phyloP scores from a whole-genome alignment of 495 filamentous ascomycete genomes.

The Penicillium egyptiacum region DNA sequence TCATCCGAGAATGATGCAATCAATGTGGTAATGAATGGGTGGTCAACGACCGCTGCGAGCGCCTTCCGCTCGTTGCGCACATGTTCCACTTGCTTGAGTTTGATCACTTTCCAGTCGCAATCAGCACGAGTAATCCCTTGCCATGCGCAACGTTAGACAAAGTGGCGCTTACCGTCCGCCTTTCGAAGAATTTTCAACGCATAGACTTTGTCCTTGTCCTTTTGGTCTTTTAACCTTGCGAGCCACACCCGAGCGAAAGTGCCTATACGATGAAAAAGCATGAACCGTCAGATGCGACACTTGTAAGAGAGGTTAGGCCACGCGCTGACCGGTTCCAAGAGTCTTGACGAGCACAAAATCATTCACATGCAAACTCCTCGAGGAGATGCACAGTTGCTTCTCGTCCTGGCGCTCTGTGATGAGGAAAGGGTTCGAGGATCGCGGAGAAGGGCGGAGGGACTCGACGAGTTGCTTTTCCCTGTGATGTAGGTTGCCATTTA shows the following conservation, averaged over 20 bases:
- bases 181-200: slow-evolving; percentile 94
- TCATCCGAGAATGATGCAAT: slow-evolving; percentile 86
- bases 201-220: slow-evolving; percentile 71
- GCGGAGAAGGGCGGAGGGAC: slow-evolving; percentile 44
- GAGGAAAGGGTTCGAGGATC: slow-evolving; percentile 52
- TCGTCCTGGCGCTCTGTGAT: slow-evolving; percentile 54
- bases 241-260: slow-evolving; percentile 97
- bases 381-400: slow-evolving; percentile 58
- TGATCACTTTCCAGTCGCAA: slow-evolving; percentile 64
- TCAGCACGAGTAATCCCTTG: slow-evolving; percentile 13
- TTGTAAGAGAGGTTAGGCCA: slow-evolving; percentile 10
- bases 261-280: slow-evolving; percentile 51
- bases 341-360: slow-evolving; percentile 90
- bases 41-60: slow-evolving; percentile 81
- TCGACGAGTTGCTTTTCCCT: slow-evolving; percentile 51
- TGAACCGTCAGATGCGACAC: slow-evolving; percentile 32
- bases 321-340: slow-evolving; percentile 73
- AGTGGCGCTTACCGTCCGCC: slow-evolving; percentile 59
- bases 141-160: slow-evolving; percentile 1
- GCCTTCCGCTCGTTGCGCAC: slow-evolving; percentile 90
- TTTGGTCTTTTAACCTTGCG: slow-evolving; percentile 61
- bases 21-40: slow-evolving; percentile 94
- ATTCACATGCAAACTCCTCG: slow-evolving; percentile 54
- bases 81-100: slow-evolving; percentile 96
- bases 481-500: slow-evolving; percentile 38